Base-by-base conservation (phyloP, 2,329 filamentous ascomycete species). In the Daldinia sp. region DNA sequence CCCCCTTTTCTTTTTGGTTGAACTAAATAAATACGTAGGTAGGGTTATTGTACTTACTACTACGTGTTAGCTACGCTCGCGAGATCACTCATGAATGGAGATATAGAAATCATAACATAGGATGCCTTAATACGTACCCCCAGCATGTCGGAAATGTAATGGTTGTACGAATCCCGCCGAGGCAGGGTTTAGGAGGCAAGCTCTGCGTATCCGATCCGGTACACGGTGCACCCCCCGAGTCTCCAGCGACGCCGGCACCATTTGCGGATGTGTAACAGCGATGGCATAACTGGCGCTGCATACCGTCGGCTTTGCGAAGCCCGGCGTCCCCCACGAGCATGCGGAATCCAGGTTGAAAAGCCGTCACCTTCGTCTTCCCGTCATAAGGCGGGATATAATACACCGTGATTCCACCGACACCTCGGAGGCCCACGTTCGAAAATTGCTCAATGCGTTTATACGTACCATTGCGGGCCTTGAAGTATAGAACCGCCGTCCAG, bases 61-160 rank as follows among this genome's bases (percentile, higher is more conserved):
- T 33, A 33, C 5, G 7, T 9, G 30, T 33, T 33, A 33, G 7
- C 30, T 9, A 33, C 2, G 20, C 1, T 23, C 20, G 1, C 20
- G 20, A 23, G 20, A 23, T 23, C 20, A 23, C 20, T 23, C 20
- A 23, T 23, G 20, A 23, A 23, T 23, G 20, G 20, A 23, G 20
- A 23, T 2, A 23, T 1, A 23, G 20, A 23, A 23, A 23, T 23
- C 20, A 23, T 23, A 23, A 23, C 20, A 23, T 23, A 23, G 20
- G 20, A 23, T 23, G 20, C 20, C 20, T 23, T 23, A 23, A 23
- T 33, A 33, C 30, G 5, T 33, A 33, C 30, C 13, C 81, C 86
- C 86, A 88, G 76, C 85, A 88, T 2, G 82, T 82, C 1, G 86
- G 86, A 73, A 88, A 88, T 69, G 84, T 85, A 51, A 88, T 80